A percentile compares a stretch with the other conserved stretches of the same genome.
Evolutionary conservation across 257 asterid species (phyloP).

Genomic region (Nicotiana obtusifolia): DNA sequence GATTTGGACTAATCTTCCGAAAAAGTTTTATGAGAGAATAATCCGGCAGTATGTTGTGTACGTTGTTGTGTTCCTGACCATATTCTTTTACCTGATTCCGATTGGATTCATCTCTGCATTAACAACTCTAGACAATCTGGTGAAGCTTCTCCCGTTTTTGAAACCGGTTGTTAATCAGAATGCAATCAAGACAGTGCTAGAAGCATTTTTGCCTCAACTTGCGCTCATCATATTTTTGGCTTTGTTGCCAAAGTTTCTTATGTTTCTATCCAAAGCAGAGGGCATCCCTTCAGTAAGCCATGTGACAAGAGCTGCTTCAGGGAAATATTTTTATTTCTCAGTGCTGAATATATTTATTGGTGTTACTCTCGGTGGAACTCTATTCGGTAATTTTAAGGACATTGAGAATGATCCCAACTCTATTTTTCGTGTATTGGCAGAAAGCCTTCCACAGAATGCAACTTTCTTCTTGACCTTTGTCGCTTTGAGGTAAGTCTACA

Average conservation of each 20-base stretch:
- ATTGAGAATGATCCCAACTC: slow-evolving; percentile 47
- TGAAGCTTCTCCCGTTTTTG: slow-evolving; percentile 66
- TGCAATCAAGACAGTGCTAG: slow-evolving; percentile 53
- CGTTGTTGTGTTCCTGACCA: slow-evolving; percentile 64
- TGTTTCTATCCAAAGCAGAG: slow-evolving; percentile 80
- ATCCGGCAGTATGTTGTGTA: slow-evolving; percentile 52
- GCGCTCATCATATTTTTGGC: slow-evolving; percentile 82
- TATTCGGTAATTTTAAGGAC: slow-evolving; percentile 42
- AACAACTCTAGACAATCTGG: slow-evolving; percentile 70
- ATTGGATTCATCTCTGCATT: slow-evolving; percentile 77
- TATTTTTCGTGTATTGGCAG: slow-evolving; percentile 39
- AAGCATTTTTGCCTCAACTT: slow-evolving; percentile 87
- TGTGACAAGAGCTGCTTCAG: slow-evolving; percentile 78
- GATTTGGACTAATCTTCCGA: slow-evolving; percentile 72
- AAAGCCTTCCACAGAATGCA: slow-evolving; percentile 86
- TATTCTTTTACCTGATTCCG: slow-evolving; percentile 89
- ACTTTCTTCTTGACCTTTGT: slow-evolving; percentile 94
- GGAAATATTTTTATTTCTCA: slow-evolving; percentile 77
- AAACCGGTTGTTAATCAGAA: slow-evolving; percentile 43
- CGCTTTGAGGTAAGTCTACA: slow-evolving; percentile 69
- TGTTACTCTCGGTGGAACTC: slow-evolving; percentile 71
- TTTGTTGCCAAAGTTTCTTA: slow-evolving; percentile 60
- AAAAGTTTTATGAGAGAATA: slow-evolving; percentile 44
- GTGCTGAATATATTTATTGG: slow-evolving; percentile 86
- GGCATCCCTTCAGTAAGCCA: slow-evolving; percentile 81